phyloP scores from a whole-genome alignment of 2,329 filamentous ascomycete genomes.

The Microsporum canis region DNA sequence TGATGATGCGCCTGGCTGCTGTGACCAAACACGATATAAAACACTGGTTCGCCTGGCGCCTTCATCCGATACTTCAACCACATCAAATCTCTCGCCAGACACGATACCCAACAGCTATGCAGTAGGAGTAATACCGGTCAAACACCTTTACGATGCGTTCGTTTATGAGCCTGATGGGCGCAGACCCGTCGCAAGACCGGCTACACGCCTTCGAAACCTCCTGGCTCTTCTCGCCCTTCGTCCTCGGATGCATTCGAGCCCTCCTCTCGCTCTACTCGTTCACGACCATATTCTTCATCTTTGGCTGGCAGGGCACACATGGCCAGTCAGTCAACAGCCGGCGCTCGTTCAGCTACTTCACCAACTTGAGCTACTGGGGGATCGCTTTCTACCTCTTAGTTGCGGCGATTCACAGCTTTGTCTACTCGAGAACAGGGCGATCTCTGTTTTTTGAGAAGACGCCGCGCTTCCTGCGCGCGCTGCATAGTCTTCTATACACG shows the following conservation, averaged over 20 bases:
- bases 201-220: conserved; percentile 64
- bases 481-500: conserved; percentile 55
- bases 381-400: conserved; percentile 66
- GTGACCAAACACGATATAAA: too few relatives aligned
- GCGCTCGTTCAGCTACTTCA: conserved; percentile 68
- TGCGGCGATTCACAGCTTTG: conserved; percentile 56
- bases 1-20: too few relatives aligned
- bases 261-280: conserved; percentile 54
- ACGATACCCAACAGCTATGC: background rate
- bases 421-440: conserved; percentile 47
- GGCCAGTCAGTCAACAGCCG: conserved; percentile 38
- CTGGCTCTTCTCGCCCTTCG: conserved; percentile 58
- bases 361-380: conserved; percentile 70
- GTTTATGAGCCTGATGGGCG: conserved; percentile 23
- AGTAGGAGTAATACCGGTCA: background rate
- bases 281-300: conserved; percentile 55
- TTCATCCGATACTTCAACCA: too few relatives aligned
- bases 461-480: conserved; percentile 51
- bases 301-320: conserved; percentile 54
- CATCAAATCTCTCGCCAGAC: background rate
- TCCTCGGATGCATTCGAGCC: conserved; percentile 36
- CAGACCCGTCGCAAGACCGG: conserved; percentile 33
- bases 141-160: conserved; percentile 2
- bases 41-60: too few relatives aligned
- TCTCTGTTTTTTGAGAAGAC: conserved; percentile 48